Base-by-base conservation (phyloP, 768 basidiomycete species). In the Boletus sensibilis region DNA sequence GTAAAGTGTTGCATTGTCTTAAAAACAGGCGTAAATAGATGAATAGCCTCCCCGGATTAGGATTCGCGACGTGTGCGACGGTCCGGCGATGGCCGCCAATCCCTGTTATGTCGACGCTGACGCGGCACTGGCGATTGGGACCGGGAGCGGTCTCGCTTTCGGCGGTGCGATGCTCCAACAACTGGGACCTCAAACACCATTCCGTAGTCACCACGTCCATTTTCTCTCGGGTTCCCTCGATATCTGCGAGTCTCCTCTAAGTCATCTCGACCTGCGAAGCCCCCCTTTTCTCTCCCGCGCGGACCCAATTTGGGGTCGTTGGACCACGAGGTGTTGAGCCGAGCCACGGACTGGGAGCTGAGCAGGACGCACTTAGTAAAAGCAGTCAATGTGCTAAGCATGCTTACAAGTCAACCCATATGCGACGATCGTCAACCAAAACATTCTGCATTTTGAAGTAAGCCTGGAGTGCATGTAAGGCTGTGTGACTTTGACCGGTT, bases 361-460 rank as follows among this genome's bases (percentile, higher is more conserved):
- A 55, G 57, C 27, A 59, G 41, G 50, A 60, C 52, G 47, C 59
- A 53, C 64, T 70, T 46, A 65, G 65, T 16, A 45, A 47, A 23
- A 5, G 52, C 47, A 66, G 45, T 16, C 51, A 50, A 31, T 44
- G 46, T 11, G 34, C 31, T 34, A 46, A 50, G 45, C 42, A 37
- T n/a, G 79, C 89, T 58, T 64, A 95, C 89, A 99, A 98, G 74
- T 98, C 97, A 59, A 99, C 96, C 93, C 96, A 98, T 66, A 99
- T 98, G 13, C 97, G 85, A 14, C 94, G 83, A 72, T 99, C 97
- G 68, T 99, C 97, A 13, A 99, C 90, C 12, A 99, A 77, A 0
- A 98, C 97, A 65, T 98, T 98, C 70, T 98, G 97, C 97, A 99
- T 99, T 73, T 98, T 99, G 77, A 98, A 95, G 72, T 98, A 99